A percentile compares a stretch with the other conserved stretches of the same genome.
phyloP scores from a whole-genome alignment of 169 alveolate species.

The Cryptosporidium bovis region DNA sequence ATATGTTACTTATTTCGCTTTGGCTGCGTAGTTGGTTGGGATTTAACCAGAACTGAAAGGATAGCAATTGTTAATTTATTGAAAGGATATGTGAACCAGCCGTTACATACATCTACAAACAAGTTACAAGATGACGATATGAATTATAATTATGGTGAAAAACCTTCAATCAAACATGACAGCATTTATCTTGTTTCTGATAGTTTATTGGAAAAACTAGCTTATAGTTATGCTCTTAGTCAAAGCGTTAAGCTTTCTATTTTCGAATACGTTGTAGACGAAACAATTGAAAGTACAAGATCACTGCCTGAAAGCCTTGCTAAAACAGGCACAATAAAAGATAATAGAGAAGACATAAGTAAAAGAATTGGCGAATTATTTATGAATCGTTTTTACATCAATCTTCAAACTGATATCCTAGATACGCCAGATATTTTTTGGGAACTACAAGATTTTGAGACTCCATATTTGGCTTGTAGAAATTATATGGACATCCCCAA shows the following conservation, averaged over 20 bases:
- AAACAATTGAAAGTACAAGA: constrained; percentile 84
- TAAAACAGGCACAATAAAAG: constrained; percentile 83
- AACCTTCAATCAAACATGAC: constrained; percentile 81
- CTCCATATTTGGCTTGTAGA: constrained; percentile 82
- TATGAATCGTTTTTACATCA: constrained; percentile 85
- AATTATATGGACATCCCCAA: constrained; percentile 86
- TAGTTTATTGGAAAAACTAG: constrained; percentile 80
- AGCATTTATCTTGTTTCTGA: constrained; percentile 82
- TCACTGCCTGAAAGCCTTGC: constrained; percentile 86
- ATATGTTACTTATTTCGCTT: constrained; percentile 57
- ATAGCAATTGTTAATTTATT: constrained; percentile 50
- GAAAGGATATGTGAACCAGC: constrained; percentile 62
- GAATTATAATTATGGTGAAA: constrained; percentile 81
- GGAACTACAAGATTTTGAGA: constrained; percentile 87
- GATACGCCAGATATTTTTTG: constrained; percentile 89
- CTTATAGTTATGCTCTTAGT: constrained; percentile 86
- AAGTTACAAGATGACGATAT: constrained; percentile 75
- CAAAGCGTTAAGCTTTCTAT: constrained; percentile 85
- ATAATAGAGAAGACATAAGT: constrained; percentile 84
- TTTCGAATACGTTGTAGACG: constrained; percentile 86
- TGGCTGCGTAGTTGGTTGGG: constrained; percentile 74
- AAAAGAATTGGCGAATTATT: constrained; percentile 86
- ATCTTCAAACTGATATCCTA: constrained; percentile 85
- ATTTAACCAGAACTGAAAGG: constrained; percentile 70
- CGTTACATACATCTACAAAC: constrained; percentile 40